phyloP scores from a whole-genome alignment of 73 alveolate species.

The Paramecium octaurelia region DNA sequence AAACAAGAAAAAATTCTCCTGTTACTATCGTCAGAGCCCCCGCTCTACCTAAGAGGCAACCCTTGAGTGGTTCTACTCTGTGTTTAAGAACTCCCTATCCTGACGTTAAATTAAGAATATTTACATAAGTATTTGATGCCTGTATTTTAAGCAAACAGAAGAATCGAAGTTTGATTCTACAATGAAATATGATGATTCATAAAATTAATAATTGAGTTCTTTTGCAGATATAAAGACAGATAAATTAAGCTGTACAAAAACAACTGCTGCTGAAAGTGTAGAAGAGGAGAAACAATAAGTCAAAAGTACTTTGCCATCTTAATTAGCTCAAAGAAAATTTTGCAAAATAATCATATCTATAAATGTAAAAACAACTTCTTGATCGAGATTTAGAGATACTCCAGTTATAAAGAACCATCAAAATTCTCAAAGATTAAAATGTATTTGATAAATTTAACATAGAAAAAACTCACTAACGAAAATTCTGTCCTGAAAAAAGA shows the following conservation, averaged over 20 bases:
- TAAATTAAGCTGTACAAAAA: slow-evolving; percentile 13
- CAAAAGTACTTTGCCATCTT: not conserved
- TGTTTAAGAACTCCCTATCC: not conserved
- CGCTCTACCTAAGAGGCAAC: not conserved
- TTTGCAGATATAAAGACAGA: not conserved
- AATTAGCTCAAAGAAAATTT: not conserved
- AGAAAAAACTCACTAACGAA: not conserved
- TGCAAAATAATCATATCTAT: not conserved
- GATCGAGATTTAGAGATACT: not conserved
- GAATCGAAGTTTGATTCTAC: not conserved
- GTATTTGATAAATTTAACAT: not conserved
- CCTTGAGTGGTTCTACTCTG: not conserved
- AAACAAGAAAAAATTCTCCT: slow-evolving; percentile 16
- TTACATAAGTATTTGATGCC: not conserved
- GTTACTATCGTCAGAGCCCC: slow-evolving; percentile 1
- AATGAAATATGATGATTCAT: not conserved
- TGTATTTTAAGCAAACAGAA: not conserved
- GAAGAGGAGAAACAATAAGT: not conserved
- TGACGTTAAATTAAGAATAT: not conserved
- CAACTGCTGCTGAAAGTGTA: slow-evolving; percentile 1
- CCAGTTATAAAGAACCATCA: not conserved
- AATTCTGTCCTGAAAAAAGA: not conserved
- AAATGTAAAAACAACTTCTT: not conserved
- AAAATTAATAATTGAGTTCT: not conserved
- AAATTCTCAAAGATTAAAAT: slow-evolving; percentile 21